Evolutionary conservation across 768 basidiomycete genomes (phyloP), one percentile per base, ranked within the genome.

Genomic region (Russula griseocarnosa): DNA sequence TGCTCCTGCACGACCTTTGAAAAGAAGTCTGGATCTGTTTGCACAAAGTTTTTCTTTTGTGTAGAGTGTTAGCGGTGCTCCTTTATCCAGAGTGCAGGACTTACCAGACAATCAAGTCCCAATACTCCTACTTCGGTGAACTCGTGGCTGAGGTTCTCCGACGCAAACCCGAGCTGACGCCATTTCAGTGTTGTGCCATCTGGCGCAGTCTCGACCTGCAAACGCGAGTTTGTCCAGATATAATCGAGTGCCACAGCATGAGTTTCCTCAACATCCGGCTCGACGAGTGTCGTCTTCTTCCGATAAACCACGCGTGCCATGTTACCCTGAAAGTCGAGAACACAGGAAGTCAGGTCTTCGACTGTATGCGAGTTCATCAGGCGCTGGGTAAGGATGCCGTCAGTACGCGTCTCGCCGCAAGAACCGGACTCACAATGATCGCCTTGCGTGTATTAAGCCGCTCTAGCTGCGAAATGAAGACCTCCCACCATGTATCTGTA

Each of bases 251-350:
- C 77, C 22, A 76, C 77, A 14, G 76, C 77, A 68, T 92, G 88
- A 5, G 77, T 74, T 5, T 81, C 79, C 60, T 90, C 86, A 47
- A 74, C 73, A 32, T 86, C 83, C 3, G 87, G 83, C 69, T 92
- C 87, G 20, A 94, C 89, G 26, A 83, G 74, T 3, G 89, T 89
- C 18, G 81, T 88, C 76, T 92, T 93, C 77, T 88, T 90, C 60
- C 87, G 83, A 72, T 90, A 88, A 16, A 83, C 85, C 32, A 92
- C 83, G 44, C 90, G 85, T 60, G 90, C 79, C 63, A 93, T 83
- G 74, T 92, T 92, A 30, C 89, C 86, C 76, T 94, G 92, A 73
- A 94, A 94, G 71, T 94, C 89, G 60, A 94, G 80, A 53, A 94
- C 87, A 62, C 86, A 87, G 0, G 91, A 93, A 8, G 87, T 85